Base-by-base conservation (phyloP, 176 grass and related monocot species). In the Tillandsia leiboldiana region DNA sequence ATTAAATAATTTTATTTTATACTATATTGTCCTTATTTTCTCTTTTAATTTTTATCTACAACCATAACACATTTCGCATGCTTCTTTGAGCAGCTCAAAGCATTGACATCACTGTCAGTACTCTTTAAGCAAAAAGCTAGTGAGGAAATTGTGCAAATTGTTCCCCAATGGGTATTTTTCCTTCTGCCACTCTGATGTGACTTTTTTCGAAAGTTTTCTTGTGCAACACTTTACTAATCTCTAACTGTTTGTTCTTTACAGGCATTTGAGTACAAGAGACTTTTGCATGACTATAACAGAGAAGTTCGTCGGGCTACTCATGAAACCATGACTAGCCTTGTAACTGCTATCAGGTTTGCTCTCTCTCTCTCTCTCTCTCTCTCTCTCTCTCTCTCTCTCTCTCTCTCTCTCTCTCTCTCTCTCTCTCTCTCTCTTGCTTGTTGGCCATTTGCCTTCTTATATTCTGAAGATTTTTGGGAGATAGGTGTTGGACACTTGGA, bases 211-310 rank as follows among this genome's bases (percentile, higher is more conserved):
- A 22, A 59, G 20, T 59, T 59, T 20, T 15, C 14, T 17, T 59
- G 20, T 59, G 14, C 15, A 17, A 59, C 20, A 20, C 22, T 58
- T 7, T 12, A 67, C 66, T 71, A 67, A 18, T 70, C 76, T 70
- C 20, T 77, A 26, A 10, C 24, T 81, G 72, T 64, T 72, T 27
- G 23, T 70, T 24, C 61, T 73, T 84, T 17, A 50, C 65, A 96
- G 92, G 79, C 81, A 80, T 96, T 96, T 51, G 93, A 96, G 79
- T 96, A 96, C 78, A 96, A 87, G 80, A 84, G 70, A 66, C 66
- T 96, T 65, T 79, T 92, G 59, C 86, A 87, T 73, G 93, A 96
- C 71, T 96, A 92, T 65, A 92, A 96, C 64, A 89, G 93, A 84
- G 93, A 96, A 9, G 93, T 92, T 74, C 93, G 93, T 27, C 83